These are phyloP conservation scores for Rhizoclosmatium globosum DNA, from an alignment of 192 early-diverging fungal species.

Conservation along the genomic window DNA sequence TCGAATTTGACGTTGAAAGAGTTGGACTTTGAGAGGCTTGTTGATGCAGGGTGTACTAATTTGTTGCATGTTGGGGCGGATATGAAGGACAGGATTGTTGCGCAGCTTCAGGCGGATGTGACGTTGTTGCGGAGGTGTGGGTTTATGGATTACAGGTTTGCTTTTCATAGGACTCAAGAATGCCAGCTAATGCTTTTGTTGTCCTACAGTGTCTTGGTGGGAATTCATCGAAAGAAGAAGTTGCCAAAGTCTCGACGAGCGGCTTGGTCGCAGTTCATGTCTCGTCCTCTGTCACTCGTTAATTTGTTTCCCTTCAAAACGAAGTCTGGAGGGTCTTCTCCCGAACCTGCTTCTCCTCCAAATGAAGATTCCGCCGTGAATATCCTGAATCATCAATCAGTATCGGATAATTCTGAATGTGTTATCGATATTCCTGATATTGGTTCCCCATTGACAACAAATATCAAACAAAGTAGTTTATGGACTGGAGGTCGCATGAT, in stretches of 20 bases:
- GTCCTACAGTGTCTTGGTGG: conserved; percentile 39
- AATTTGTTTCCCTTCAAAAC: background rate
- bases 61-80: conserved; percentile 33
- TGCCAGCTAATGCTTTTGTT: background rate
- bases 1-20: conserved; percentile 48
- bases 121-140: conserved; percentile 41
- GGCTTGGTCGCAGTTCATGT: background rate
- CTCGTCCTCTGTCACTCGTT: background rate
- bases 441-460: too few species aligned
- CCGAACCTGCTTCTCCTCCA: background rate
- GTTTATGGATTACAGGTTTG: conserved; percentile 60
- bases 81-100: conserved; percentile 31
- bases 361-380: too few species aligned
- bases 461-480: too few species aligned
- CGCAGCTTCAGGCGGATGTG: conserved; percentile 45
- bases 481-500: too few species aligned
- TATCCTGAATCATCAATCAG: too few species aligned
- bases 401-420: too few species aligned
- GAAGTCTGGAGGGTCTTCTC: background rate
- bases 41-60: conserved; percentile 13
- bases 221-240: conserved; percentile 36
- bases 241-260: background rate
- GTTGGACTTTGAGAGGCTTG: conserved; percentile 48
- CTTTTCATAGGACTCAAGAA: background rate
- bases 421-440: too few species aligned